Base-by-base conservation (phyloP, 192 early-diverging fungal species). In the Chytriomyces sp. region DNA sequence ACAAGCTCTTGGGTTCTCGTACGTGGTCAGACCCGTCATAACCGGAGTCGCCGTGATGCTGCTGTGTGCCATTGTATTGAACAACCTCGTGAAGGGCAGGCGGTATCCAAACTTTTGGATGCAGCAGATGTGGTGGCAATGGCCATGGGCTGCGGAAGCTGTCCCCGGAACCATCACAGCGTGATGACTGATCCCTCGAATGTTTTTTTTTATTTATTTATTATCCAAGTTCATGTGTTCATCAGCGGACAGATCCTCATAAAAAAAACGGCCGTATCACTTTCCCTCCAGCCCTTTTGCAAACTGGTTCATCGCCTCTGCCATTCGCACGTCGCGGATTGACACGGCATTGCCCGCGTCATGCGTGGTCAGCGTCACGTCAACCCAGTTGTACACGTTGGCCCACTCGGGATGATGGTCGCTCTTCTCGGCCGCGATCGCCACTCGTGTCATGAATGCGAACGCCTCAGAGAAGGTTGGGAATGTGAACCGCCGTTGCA, bases 341-440 rank as follows among this genome's bases (percentile, higher is more conserved):
- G 92, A 93, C 3, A 97, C 79, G 8, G 43, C 28, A 26, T 96
- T 96, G 66, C 91, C 86, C 82, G 91, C 92, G 78, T 96, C 95
- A 79, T 97, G 96, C 6, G 97, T 97, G 3, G 97, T 87, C 69
- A 96, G 84, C 6, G 94, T 95, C 75, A 99, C 85, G 43, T 95
- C 91, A 16, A 97, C 94, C 44, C 89, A 82, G 86, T 97, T 95
- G 84, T 99, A 99, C 35, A 99, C 96, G 88, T 96, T 84, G 67
- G 80, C 83, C 88, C 88, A 87, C 77, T 97, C 97, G 24, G 97
- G 97, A 75, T 99, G 97, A 82, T 99, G 97, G 75, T 96, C 93
- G 80, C 90, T 87, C 81, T 94, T 95, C 61, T 99, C 97, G 46
- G 95, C 95, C 46, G 85, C 84, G 47, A 96, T 85, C 45, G 95